These are phyloP conservation scores for Corymbia maculata DNA, from an alignment of 345 rosid species.

Conservation along the genomic window DNA sequence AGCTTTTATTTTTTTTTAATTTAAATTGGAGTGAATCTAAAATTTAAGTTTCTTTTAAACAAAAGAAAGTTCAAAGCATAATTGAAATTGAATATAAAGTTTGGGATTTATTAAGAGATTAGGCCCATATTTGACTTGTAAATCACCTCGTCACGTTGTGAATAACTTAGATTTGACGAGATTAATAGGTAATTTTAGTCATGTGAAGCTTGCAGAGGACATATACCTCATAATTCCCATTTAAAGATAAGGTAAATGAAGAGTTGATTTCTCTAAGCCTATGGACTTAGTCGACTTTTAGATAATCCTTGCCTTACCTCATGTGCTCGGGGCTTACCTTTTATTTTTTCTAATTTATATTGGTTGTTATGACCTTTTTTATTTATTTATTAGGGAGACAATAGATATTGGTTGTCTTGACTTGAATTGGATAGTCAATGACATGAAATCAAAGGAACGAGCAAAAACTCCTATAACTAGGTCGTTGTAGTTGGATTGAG, in stretches of 20 bases:
- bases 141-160: no score
- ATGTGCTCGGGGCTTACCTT: accelerated
- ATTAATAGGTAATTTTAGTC: no score
- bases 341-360: not conserved
- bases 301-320: not conserved
- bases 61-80: no score
- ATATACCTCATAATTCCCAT: not conserved
- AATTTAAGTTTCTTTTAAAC: no score
- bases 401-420: not conserved
- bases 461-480: not conserved
- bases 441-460: not conserved
- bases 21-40: no score
- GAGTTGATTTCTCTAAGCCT: not conserved
- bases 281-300: not conserved
- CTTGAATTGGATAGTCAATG: not conserved
- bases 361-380: not conserved
- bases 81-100: no score
- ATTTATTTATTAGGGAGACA: not conserved
- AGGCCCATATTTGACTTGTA: no score
- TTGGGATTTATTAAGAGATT: no score
- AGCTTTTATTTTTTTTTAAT: no score
- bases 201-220: no score
- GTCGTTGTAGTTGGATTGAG: not conserved
- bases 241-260: not conserved
- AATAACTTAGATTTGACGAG: no score